Base-by-base conservation (phyloP, 306 rosid genomes). In the Trifolium dubium region DNA sequence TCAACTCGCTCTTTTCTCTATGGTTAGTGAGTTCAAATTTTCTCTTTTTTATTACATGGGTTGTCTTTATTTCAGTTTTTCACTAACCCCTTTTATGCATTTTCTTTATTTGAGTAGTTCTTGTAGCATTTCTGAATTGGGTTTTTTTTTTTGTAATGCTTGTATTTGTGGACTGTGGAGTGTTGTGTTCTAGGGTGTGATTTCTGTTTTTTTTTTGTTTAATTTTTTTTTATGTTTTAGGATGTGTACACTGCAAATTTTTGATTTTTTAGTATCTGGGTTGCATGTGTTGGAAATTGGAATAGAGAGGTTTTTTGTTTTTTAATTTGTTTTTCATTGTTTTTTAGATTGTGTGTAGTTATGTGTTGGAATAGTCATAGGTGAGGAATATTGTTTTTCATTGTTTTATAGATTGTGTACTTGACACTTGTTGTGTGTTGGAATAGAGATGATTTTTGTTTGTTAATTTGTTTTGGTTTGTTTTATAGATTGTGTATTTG, bases 401-500 rank as follows among this genome's bases (percentile, higher is more conserved):
- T 37, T 37, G 8, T 37, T 2, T 37, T 2, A 37, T 37, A 1
- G 40, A 37, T 37, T 37, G 40, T 37, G 40, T 37, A 37, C 40
- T 37, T 37, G 23, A 23, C 23, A 23, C 23, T 23, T 23, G 23
- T 23, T 23, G 9, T 37, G 8, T 37, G 40, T 2, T 37, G 40
- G 40, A 37, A 37, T 37, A 17, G 47, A 18, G 60, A 30, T 69
- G 54, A 53, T 64, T 72, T 18, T 28, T 28, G 55, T 67, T 17
- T 46, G 73, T 73, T 75, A 50, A 83, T 62, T 67, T 77, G n/a
- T 73, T 63, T 49, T 74, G 64, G 13, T 35, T 31, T 71, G 72
- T 81, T 70, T 55, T 80, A 12, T 90, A 95, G 98, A 85, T 86
- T 77, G 86, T 90, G 84, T 88, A 77, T 79, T 77, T 89, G 92